Base-by-base conservation (phyloP, 2,329 filamentous ascomycete species). In the Hypoxylon sp. region DNA sequence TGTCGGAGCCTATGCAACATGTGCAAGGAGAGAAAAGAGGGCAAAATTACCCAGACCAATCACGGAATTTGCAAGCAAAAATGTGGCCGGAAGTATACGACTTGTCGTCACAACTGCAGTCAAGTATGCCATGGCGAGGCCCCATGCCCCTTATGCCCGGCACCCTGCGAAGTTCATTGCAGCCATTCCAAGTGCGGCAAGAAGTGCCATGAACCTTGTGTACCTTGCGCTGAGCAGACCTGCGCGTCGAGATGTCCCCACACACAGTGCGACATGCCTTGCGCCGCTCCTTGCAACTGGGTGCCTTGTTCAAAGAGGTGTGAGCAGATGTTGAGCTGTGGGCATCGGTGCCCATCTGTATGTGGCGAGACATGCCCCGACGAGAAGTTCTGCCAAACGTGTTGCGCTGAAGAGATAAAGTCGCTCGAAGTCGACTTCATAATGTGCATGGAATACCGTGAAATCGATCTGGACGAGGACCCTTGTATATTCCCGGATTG, bases 231-330 rank as follows among this genome's bases (percentile, higher is more conserved):
- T 0, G 85, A 88, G 67, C 77, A 78, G 19, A 70, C 75, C 0
- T 92, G 90, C 70, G 77, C 81, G 0, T 90, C 86, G 33, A 73
- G 72, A 3, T 92, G 89, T 67, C 81, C 82, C 6, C 90, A 92
- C 71, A 74, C 78, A 37, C 79, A 71, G 44, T 85, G 83, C 67
- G 73, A 75, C 5, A 79, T 81, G 77, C 80, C 80, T 2, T 93
- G 91, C 67, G 88, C 89, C 0, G 90, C 86, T 0, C 90, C 91
- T 0, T 94, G 91, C 74, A 82, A 91, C 70, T 85, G 88, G 79
- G 74, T 92, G 0, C 91, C 91, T 1, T 94, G 91, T 75, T 86
- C 85, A 1, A 77, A 83, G 70, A 82, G 90, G 8, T 94, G 91
- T 73, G 73, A 80, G 2, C 81, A 85, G 29, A 14, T 64, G 0